Conservation (phyloP, 2,329 filamentous ascomycete species). For the Paraphoma chrysanthemicola region DNA sequence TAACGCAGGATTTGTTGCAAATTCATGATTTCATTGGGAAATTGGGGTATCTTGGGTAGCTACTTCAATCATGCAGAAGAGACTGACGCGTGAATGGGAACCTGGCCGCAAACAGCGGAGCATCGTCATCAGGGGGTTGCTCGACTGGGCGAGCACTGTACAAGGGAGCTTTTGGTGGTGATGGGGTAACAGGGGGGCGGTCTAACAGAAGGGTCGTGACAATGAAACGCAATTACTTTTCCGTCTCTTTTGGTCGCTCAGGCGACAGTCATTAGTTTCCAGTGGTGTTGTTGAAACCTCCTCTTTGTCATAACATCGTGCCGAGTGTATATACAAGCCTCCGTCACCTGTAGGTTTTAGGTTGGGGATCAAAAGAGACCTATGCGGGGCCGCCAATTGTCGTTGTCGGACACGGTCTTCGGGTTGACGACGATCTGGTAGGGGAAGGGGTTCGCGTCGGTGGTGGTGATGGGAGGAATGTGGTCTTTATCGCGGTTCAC, state of each 20-base stretch:
- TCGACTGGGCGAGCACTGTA: conserved; percentile 36
- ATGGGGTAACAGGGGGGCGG: conserved; percentile 8
- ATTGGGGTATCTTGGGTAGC: conserved; percentile 39
- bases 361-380: conserved; percentile 52
- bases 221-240: conserved; percentile 16
- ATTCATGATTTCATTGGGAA: conserved; percentile 24
- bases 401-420: conserved; percentile 65
- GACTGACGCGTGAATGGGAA: conserved; percentile 7
- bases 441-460: conserved; percentile 90
- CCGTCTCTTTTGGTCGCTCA: conserved; percentile 21
- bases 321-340: conserved; percentile 28
- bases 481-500: conserved; percentile 92
- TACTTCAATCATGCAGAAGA: conserved; percentile 20
- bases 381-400: conserved; percentile 78
- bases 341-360: neutral
- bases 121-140: conserved; percentile 12
- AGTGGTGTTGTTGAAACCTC: conserved; percentile 32
- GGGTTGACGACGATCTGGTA: conserved; percentile 92
- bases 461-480: conserved; percentile 95
- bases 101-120: neutral
- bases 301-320: conserved; percentile 13
- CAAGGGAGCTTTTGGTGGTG: conserved; percentile 22
- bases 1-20: neutral
- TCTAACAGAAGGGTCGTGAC: neutral
- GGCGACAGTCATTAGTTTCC: conserved; percentile 1